Evolutionary conservation across 441 rosid species (phyloP), one percentile per base, ranked within the genome.

Genomic region (Raphanus hybrid): DNA sequence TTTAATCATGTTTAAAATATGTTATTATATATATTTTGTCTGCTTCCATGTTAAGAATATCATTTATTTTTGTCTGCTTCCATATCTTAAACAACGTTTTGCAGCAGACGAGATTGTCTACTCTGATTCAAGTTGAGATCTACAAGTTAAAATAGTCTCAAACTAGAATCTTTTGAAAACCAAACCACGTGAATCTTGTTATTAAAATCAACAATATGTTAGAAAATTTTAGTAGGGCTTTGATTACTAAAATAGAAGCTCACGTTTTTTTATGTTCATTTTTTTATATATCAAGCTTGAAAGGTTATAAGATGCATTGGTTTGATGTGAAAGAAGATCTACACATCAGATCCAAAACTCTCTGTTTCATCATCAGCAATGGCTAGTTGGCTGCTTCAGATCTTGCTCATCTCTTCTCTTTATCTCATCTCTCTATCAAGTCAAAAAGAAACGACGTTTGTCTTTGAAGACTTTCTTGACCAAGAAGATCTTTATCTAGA

Each of bases 201-300:
- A 35, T 70, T 41, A 23, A 23, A 2, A 71, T 35, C 8, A 77
- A 65, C 80, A 57, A 23, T 23, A 29, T 77, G 16, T 43, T 57
- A 67, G 59, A 29, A 77, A 57, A 18, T 35, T 59, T 29, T 41
- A 8, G 32, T 26, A 20, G 1, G 27, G 15, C 11, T 77, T 67
- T 64, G 64, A 78, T 73, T 74, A 61, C 61, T 69, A 12, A 74
- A 62, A 57, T 18, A 71, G 73, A 59, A 78, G 73, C 70, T 78
- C 72, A 67, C 69, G 61, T 52, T 60, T 41, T 52, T 55, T 16
- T 20, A 48, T 29, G 34, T 29, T 29, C 34, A 29, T 29, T 43
- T 71, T 34, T 18, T 11, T 62, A n/a, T n/a, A n/a, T 10, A 43
- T 69, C 11, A 34, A 69, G 73, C 64, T 57, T 57, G 20, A 34